Percentiles rank a stretch among this genome's conserved stretches.
Evolutionary conservation across 2,329 filamentous ascomycete species (phyloP).

Genomic region (Xylaria sp.): DNA sequence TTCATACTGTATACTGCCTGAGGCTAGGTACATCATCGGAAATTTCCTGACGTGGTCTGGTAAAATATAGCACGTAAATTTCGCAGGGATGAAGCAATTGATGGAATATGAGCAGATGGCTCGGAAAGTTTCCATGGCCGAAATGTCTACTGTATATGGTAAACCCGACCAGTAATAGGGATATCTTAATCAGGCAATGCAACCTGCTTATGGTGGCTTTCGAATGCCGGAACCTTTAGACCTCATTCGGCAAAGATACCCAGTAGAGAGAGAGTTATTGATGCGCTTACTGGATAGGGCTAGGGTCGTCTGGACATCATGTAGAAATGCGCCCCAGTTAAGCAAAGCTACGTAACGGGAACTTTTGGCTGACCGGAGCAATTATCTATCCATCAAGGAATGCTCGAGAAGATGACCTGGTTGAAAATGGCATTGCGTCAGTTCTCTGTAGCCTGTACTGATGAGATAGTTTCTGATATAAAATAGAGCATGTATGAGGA

Average conservation of each 20-base stretch:
- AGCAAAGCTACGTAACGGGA: neutral
- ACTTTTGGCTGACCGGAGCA: constrained; percentile 26
- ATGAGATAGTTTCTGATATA: neutral
- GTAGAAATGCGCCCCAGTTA: neutral
- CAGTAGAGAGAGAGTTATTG: neutral
- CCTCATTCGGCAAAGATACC: neutral
- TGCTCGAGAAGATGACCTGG: neutral
- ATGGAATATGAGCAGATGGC: neutral
- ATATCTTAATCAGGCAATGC: constrained; percentile 12
- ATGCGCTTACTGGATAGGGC: neutral
- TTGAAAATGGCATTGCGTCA: constrained; percentile 1
- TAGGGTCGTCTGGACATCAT: neutral
- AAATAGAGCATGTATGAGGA: neutral
- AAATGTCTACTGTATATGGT: neutral
- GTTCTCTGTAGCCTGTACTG: neutral
- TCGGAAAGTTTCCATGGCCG: neutral
- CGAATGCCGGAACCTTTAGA: neutral
- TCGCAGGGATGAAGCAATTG: too few relatives aligned
- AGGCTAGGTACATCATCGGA: neutral
- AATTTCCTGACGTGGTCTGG: constrained; percentile 3
- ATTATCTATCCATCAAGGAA: constrained; percentile 29
- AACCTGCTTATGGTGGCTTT: constrained; percentile 28
- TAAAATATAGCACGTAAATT: neutral
- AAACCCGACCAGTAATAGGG: neutral
- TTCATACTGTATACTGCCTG: neutral